Percentiles rank a stretch among this genome's conserved stretches.
Conservation (phyloP, 31 red algal species). For the Odonthalia washingtoniensis region DNA sequence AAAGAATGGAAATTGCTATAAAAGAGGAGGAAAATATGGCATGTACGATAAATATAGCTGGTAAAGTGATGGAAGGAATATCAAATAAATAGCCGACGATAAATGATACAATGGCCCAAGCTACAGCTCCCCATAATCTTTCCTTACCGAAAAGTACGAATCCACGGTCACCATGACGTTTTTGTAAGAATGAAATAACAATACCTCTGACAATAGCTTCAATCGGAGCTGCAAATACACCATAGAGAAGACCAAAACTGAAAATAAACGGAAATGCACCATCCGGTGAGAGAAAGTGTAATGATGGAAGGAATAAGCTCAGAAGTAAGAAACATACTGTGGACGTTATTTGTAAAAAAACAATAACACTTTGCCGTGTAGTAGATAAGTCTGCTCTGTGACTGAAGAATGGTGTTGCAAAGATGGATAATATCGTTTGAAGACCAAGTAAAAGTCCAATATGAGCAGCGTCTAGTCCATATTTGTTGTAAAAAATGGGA, state of each 20-base stretch:
- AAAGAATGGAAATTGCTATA: no score
- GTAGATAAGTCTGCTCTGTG: background rate
- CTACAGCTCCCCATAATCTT: slow-evolving; percentile 73
- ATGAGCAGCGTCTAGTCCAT: slow-evolving; percentile 28
- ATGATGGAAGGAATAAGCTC: slow-evolving; percentile 1
- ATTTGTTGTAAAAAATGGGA: slow-evolving; percentile 50
- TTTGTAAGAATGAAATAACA: slow-evolving; percentile 3
- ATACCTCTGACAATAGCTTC: slow-evolving; percentile 13
- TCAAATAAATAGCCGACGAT: no score
- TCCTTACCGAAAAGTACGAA: slow-evolving; percentile 59
- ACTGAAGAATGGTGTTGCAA: slow-evolving; percentile 12
- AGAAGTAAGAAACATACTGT: background rate
- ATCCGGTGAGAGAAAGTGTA: slow-evolving; percentile 1
- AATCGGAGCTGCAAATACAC: background rate
- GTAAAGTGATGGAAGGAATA: no score
- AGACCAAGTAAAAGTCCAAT: background rate
- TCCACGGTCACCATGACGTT: slow-evolving; percentile 23
- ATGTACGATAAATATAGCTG: no score
- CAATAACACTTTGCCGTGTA: slow-evolving; percentile 1
- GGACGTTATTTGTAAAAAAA: background rate
- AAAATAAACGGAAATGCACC: slow-evolving; percentile 31
- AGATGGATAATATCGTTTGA: slow-evolving; percentile 6
- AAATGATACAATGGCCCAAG: no score
- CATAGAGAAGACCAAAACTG: background rate
- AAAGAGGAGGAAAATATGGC: no score